phyloP scores from a whole-genome alignment of 768 basidiomycete genomes.

The Dendrothele bispora region DNA sequence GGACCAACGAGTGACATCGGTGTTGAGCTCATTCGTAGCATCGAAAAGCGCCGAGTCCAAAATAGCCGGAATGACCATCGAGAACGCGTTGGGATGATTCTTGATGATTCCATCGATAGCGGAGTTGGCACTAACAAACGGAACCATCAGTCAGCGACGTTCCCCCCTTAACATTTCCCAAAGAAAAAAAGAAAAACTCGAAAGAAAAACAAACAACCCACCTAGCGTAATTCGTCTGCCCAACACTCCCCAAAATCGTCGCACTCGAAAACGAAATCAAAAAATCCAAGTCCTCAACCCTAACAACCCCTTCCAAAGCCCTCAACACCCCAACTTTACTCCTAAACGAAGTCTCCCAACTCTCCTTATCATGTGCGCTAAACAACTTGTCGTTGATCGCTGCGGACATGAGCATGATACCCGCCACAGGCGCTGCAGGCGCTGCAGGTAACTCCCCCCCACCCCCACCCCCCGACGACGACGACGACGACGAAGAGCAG shows the following conservation, averaged over 20 bases:
- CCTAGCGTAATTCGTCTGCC: constrained; percentile 24
- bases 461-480: too few species aligned
- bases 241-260: constrained; percentile 17
- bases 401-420: constrained; percentile 18
- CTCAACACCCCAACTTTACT: constrained; percentile 18
- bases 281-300: constrained; percentile 18
- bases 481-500: too few species aligned
- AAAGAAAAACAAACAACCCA: too few species aligned
- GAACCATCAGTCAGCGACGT: not conserved
- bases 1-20: constrained; percentile 4
- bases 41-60: constrained; percentile 12
- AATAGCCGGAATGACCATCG: constrained; percentile 17
- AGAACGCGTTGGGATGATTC: constrained; percentile 15
- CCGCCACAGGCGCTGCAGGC: constrained; percentile 15
- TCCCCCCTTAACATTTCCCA: not conserved
- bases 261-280: constrained; percentile 22
- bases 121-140: constrained; percentile 16
- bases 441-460: too few species aligned
- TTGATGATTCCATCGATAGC: constrained; percentile 14
- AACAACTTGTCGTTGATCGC: constrained; percentile 19
- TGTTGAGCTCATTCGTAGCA: constrained; percentile 4
- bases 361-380: constrained; percentile 19
- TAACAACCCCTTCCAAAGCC: constrained; percentile 11
- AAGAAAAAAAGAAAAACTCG: too few species aligned
- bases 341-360: constrained; percentile 14